Conservation (phyloP, 1,284 basidiomycete species). For the Macrocystidia cucumis region DNA sequence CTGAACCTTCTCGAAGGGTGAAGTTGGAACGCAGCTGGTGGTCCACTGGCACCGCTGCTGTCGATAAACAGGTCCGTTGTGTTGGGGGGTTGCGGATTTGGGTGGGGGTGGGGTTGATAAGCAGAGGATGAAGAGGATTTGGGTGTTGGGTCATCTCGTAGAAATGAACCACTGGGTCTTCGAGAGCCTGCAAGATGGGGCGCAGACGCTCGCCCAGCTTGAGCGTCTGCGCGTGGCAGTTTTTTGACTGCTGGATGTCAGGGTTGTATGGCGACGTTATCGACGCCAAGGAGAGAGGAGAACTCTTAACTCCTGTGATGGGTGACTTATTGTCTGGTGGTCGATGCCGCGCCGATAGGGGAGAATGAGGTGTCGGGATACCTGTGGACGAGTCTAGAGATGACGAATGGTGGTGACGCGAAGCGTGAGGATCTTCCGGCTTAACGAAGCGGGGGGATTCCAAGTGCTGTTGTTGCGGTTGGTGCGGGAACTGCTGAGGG, state of each 20-base stretch:
- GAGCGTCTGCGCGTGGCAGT: constrained; percentile 43
- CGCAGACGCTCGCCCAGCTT: constrained; percentile 45
- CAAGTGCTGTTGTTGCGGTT: constrained; percentile 17
- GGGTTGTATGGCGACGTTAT: constrained; percentile 30
- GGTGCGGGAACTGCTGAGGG: constrained; percentile 19
- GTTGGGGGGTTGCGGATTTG: constrained; percentile 7
- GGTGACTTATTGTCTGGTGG: constrained; percentile 15
- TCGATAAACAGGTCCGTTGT: constrained; percentile 7
- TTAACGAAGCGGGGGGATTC: constrained; percentile 20
- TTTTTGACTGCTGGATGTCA: constrained; percentile 33
- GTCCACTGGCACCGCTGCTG: constrained; percentile 3
- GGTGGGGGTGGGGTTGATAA: constrained; percentile 9
- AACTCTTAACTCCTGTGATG: constrained; percentile 18
- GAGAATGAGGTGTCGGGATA: constrained; percentile 12
- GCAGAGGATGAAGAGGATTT: constrained; percentile 4
- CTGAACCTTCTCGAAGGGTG: constrained; percentile 10
- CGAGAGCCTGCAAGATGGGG: constrained; percentile 24
- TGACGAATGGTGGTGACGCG: constrained; percentile 11
- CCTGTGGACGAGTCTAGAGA: constrained; percentile 6
- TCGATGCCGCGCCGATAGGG: constrained; percentile 6
- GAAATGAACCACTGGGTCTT: constrained; percentile 18
- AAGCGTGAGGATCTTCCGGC: constrained; percentile 16
- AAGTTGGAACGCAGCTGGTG: not conserved
- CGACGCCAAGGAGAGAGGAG: constrained; percentile 29
- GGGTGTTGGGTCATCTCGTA: constrained; percentile 11